Percentiles rank a stretch among this genome's conserved stretches.
phyloP scores from a whole-genome alignment of 2,329 filamentous ascomycete genomes.

The Aspergillus phoenicis region DNA sequence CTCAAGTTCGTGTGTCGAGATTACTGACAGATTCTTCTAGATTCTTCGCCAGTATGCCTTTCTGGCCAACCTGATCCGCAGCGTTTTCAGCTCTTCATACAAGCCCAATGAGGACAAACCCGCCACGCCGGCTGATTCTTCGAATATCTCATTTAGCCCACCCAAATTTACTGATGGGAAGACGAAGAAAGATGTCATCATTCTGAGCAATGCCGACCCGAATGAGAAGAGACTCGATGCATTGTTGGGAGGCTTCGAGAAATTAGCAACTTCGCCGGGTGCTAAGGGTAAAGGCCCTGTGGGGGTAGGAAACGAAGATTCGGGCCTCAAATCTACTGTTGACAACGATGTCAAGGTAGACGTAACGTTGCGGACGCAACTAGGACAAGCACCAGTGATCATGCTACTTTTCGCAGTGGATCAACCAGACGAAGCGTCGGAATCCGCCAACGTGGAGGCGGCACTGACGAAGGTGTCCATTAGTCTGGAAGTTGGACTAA shows the following conservation, averaged over 20 bases:
- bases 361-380: conserved; percentile 42
- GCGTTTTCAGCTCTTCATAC: conserved; percentile 32
- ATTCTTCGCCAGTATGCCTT: conserved; percentile 49
- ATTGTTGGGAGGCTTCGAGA: conserved; percentile 45
- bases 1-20: not conserved
- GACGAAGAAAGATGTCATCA: conserved; percentile 24
- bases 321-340: conserved; percentile 1
- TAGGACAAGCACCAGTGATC: conserved; percentile 41
- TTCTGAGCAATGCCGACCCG: conserved; percentile 46
- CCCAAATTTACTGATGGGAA: conserved; percentile 13
- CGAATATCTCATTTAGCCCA: conserved; percentile 4
- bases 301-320: not conserved
- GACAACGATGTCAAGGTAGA: conserved; percentile 39
- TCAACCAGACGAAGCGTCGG: conserved; percentile 9
- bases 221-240: conserved; percentile 57
- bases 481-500: conserved; percentile 43
- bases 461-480: conserved; percentile 34
- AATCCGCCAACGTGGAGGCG: conserved; percentile 12
- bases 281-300: conserved; percentile 12
- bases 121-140: conserved; percentile 12
- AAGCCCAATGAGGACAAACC: conserved; percentile 18
- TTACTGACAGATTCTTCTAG: conserved; percentile 23
- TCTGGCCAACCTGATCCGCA: conserved; percentile 43
- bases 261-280: conserved; percentile 1
- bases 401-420: conserved; percentile 41